A percentile compares a stretch with the other conserved stretches of the same genome.
Evolutionary conservation across 2,329 filamentous ascomycete species (phyloP).

Genomic region (Exophiala oligosperma): DNA sequence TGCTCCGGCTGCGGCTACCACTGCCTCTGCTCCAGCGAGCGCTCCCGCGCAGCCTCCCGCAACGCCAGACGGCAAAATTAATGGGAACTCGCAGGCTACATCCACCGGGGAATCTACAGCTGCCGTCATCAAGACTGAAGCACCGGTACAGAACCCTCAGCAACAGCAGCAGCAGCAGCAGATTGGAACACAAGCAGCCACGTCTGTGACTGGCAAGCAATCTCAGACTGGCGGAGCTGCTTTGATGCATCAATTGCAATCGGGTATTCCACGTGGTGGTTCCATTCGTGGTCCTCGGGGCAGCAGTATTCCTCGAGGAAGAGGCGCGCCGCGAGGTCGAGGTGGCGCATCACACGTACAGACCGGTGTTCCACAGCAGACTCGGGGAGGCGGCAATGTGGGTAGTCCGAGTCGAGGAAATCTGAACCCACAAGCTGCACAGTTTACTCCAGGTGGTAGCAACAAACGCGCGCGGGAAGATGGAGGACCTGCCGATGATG

Average conservation of each 20-base stretch:
- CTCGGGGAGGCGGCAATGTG: constrained; percentile 27
- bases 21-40: constrained; percentile 1
- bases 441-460: constrained; percentile 59
- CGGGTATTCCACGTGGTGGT: constrained; percentile 25
- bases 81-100: constrained; percentile 18
- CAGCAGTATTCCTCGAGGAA: constrained; percentile 43
- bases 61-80: constrained; percentile 16
- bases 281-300: constrained; percentile 35
- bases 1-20: neutral
- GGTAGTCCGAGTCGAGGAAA: constrained; percentile 35
- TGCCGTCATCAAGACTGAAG: constrained; percentile 17
- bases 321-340: constrained; percentile 38
- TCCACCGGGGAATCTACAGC: constrained; percentile 22
- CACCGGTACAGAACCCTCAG: constrained; percentile 12
- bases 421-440: constrained; percentile 51
- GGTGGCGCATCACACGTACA: constrained; percentile 40
- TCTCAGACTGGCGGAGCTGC: constrained; percentile 22
- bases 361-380: constrained; percentile 35
- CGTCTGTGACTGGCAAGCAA: constrained; percentile 17
- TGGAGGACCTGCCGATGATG: constrained; percentile 28
- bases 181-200: neutral
- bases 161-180: neutral
- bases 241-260: constrained; percentile 21
- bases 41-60: constrained; percentile 16
- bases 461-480: constrained; percentile 59